Conservation (phyloP, 345 rosid genomes). For the Bruguiera gymnorhiza region DNA sequence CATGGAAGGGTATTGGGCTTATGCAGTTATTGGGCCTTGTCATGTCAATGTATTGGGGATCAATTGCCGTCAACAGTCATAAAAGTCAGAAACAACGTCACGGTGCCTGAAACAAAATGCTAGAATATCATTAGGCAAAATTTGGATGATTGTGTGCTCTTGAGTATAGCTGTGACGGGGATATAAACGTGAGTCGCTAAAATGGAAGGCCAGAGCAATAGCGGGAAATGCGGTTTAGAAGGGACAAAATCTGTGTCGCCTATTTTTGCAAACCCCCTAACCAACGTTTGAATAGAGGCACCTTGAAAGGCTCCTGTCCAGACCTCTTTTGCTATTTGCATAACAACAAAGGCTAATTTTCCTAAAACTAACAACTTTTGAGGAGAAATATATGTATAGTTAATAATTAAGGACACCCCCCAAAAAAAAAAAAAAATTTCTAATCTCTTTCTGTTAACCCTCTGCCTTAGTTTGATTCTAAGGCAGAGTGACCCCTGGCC, state of each 20-base stretch:
- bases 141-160: too few species aligned
- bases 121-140: too few species aligned
- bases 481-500: constrained; percentile 65
- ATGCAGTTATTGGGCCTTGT: too few species aligned
- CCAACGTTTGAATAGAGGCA: constrained; percentile 31
- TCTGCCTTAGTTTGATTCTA: constrained; percentile 50
- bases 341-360: constrained; percentile 12
- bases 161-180: too few species aligned
- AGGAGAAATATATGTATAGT: background rate
- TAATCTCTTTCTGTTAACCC: constrained; percentile 21
- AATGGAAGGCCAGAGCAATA: constrained; percentile 1
- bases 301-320: constrained; percentile 70
- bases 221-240: constrained; percentile 38
- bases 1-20: too few species aligned
- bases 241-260: constrained; percentile 9
- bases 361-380: constrained; percentile 11
- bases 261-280: constrained; percentile 17
- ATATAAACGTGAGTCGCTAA: background rate
- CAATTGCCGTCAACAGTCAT: too few species aligned
- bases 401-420: background rate
- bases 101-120: too few species aligned
- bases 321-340: constrained; percentile 23
- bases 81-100: too few species aligned
- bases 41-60: too few species aligned
- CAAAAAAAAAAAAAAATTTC: too few species aligned